Evolutionary conservation across 2,329 filamentous ascomycete species (phyloP).

Genomic region (Chaetothyriales sp.): DNA sequence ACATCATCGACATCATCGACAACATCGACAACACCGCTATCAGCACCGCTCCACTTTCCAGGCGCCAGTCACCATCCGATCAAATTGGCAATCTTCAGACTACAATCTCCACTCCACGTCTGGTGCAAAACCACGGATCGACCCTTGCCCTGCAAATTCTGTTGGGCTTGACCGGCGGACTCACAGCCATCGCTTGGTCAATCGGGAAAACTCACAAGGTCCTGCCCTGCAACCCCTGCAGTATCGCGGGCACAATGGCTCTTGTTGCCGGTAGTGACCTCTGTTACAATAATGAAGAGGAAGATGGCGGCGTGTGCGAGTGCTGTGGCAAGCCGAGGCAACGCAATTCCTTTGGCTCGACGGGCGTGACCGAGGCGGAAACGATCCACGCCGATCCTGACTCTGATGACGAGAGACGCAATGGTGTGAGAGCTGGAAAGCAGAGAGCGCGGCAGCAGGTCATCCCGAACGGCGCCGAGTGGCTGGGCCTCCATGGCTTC

Average conservation of each 20-base stretch:
- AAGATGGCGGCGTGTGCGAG: constrained; percentile 15
- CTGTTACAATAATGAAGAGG: constrained; percentile 7
- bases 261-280: constrained; percentile 18
- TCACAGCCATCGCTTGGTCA: constrained; percentile 10
- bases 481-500: constrained; percentile 5
- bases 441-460: not conserved
- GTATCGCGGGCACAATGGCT: constrained; percentile 15
- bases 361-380: constrained; percentile 4
- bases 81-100: constrained; percentile 3
- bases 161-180: constrained; percentile 11
- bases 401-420: constrained; percentile 2
- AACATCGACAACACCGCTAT: not conserved
- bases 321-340: constrained; percentile 16
- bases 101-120: constrained; percentile 12
- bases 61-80: not conserved
- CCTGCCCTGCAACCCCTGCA: constrained; percentile 16
- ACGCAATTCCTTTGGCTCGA: constrained; percentile 10
- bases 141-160: constrained; percentile 16
- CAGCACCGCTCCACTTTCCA: constrained; percentile 1
- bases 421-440: no score
- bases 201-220: constrained; percentile 14
- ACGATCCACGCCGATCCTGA: constrained; percentile 8
- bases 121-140: constrained; percentile 14
- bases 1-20: constrained; percentile 3
- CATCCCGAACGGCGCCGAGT: constrained; percentile 15